Conservation (phyloP, 2,329 filamentous ascomycete species). For the Colletotrichum aenigma region DNA sequence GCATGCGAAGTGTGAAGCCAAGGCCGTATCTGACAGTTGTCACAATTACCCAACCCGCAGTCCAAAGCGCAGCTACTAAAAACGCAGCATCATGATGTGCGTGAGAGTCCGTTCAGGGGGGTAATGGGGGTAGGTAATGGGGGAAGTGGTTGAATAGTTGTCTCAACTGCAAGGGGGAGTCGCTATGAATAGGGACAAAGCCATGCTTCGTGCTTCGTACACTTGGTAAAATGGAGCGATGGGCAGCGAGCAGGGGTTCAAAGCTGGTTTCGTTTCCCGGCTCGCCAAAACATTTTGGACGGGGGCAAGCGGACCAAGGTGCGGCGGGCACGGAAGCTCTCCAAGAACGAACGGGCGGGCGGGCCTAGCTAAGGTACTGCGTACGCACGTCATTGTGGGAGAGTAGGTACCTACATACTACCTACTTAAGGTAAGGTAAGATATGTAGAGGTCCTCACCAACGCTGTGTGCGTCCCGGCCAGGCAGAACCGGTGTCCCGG, state of each 20-base stretch:
- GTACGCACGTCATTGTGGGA: neutral
- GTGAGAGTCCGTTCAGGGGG: neutral
- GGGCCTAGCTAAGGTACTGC: neutral
- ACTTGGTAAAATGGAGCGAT: neutral
- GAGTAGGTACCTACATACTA: too few species aligned
- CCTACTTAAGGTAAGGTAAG: too few species aligned
- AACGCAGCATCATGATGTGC: neutral
- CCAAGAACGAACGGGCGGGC: neutral
- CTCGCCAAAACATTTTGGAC: neutral
- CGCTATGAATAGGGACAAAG: neutral
- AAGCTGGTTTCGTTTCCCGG: constrained; percentile 2
- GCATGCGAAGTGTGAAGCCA: neutral
- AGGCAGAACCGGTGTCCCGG: neutral
- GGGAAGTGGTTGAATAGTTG: neutral
- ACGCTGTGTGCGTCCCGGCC: neutral
- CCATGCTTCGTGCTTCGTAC: neutral
- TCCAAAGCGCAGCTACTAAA: neutral
- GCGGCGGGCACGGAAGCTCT: neutral
- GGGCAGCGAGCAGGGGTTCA: neutral
- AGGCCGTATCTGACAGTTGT: neutral
- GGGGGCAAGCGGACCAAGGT: neutral
- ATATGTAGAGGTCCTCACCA: neutral
- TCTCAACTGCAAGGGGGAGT: neutral
- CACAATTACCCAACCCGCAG: neutral
- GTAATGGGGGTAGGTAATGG: accelerated